Percentiles rank a stretch among this genome's conserved stretches.
These are phyloP conservation scores for Fragaria nilgerrensis DNA, from an alignment of 306 rosid species.

Conservation along the genomic window DNA sequence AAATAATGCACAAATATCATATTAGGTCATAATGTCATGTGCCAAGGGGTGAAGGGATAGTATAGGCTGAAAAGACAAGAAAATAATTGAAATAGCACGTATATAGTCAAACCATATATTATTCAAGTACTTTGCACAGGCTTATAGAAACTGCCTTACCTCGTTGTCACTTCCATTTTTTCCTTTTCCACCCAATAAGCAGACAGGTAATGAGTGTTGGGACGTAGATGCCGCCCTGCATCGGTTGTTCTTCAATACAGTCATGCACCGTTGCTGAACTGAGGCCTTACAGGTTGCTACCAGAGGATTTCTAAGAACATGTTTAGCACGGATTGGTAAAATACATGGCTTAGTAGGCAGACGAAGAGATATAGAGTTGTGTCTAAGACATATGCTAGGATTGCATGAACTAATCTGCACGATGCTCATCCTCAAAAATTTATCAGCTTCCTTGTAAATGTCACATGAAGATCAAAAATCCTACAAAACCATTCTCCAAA, in stretches of 20 bases:
- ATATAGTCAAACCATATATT: background rate
- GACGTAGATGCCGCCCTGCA: background rate
- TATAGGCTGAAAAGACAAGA: background rate
- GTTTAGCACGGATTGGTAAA: background rate
- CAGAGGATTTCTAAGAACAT: background rate
- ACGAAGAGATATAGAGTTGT: background rate
- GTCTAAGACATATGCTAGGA: background rate
- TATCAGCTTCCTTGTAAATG: background rate
- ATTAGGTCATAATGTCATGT: background rate
- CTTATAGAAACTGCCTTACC: background rate
- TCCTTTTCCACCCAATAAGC: slow-evolving; percentile 17
- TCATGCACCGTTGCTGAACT: background rate
- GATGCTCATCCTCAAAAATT: slow-evolving; percentile 6
- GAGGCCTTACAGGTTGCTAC: background rate
- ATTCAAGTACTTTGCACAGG: background rate
- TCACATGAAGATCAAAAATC: slow-evolving; percentile 9
- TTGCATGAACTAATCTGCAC: slow-evolving; percentile 5
- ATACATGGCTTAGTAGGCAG: background rate
- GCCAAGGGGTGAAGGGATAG: background rate
- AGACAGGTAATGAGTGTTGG: slow-evolving; percentile 1
- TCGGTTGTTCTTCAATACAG: background rate
- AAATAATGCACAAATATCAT: background rate
- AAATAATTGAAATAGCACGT: background rate
- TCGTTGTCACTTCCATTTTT: slow-evolving; percentile 2
- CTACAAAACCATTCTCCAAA: slow-evolving; percentile 1